These are phyloP conservation scores for Marasmius tenuissimus DNA, from an alignment of 1,284 basidiomycete species.

Conservation along the genomic window DNA sequence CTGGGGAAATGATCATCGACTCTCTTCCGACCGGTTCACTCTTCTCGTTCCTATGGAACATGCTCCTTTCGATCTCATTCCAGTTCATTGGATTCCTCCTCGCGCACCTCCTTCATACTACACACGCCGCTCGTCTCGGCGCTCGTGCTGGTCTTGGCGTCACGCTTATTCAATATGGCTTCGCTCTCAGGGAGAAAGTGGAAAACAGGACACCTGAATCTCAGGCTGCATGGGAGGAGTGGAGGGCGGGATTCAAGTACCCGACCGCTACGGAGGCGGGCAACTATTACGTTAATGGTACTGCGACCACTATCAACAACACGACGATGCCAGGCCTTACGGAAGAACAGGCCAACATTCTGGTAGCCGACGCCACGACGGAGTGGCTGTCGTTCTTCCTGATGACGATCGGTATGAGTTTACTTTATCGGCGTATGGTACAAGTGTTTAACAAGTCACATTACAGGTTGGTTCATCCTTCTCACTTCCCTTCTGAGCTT, in stretches of 20 bases:
- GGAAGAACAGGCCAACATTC: conserved; percentile 38
- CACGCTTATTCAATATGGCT: conserved; percentile 93
- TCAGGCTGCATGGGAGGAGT: conserved; percentile 25
- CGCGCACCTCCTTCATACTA: conserved; percentile 92
- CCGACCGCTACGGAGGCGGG: conserved; percentile 49
- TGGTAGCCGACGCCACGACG: conserved; percentile 57
- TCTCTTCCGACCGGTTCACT: conserved; percentile 75
- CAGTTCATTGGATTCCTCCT: conserved; percentile 97
- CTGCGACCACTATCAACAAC: conserved; percentile 21
- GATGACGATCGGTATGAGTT: conserved; percentile 77
- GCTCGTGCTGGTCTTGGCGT: conserved; percentile 93
- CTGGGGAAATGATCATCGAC: conserved; percentile 77
- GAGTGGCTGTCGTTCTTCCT: conserved; percentile 94
- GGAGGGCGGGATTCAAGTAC: conserved; percentile 34
- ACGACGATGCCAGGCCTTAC: conserved; percentile 27
- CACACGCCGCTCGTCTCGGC: conserved; percentile 94
- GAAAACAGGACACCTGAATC: conserved; percentile 27
- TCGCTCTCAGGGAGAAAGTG: conserved; percentile 65
- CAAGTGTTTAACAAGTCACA: background rate
- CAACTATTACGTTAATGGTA: conserved; percentile 37
- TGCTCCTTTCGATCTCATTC: conserved; percentile 94
- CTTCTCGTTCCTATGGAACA: conserved; percentile 91
- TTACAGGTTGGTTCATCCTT: conserved; percentile 85
- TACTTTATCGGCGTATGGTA: background rate
- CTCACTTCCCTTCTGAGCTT: conserved; percentile 86